Evolutionary conservation across 345 rosid species (phyloP), one percentile per base, ranked within the genome.

Genomic region (Acer yangbiense): DNA sequence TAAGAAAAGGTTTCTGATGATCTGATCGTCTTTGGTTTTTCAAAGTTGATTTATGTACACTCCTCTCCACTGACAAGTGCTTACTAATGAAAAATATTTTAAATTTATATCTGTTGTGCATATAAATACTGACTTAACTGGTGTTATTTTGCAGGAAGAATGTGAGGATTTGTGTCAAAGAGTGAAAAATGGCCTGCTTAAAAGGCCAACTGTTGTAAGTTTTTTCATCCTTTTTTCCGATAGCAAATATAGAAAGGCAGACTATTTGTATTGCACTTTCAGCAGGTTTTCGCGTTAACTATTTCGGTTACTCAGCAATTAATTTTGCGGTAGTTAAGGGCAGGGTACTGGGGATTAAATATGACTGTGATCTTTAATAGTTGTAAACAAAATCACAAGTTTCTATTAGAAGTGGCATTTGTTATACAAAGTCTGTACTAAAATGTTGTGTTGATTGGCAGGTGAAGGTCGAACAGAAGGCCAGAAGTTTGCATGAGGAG

Each of bases 401-500:
- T 16, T 16, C 20, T 48, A 23, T 46, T 44, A 20, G 68, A 32
- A 65, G 11, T 23, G 27, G 20, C 4, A 14, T 48, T 6, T 10
- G 21, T 27, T 32, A 14, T 50, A 17, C 69, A 18, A 13, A 29
- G 12, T 18, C 29, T 68, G 75, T 57, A 68, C 82, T 27, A 20
- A 57, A 79, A 48, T 77, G 65, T 43, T n/a, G 43, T 63, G 65
- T 70, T 20, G 70, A 67, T 73, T 81, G 81, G 69, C 87, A 90
- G 92, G 82, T 58, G 77, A 87, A 88, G 44, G 78, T 90, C 66
- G 75, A 46, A 69, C 79, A 87, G 79, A 90, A 86, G 80, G 90
- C 87, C 7, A 70, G 62, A 71, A 71, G 65, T 82, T 85, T 88
- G 62, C 94, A 90, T 48, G 88, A 86, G 79, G 84, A 80, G 73